phyloP scores from a whole-genome alignment of 2,329 filamentous ascomycete genomes.

The Trichoderma arundinaceum region DNA sequence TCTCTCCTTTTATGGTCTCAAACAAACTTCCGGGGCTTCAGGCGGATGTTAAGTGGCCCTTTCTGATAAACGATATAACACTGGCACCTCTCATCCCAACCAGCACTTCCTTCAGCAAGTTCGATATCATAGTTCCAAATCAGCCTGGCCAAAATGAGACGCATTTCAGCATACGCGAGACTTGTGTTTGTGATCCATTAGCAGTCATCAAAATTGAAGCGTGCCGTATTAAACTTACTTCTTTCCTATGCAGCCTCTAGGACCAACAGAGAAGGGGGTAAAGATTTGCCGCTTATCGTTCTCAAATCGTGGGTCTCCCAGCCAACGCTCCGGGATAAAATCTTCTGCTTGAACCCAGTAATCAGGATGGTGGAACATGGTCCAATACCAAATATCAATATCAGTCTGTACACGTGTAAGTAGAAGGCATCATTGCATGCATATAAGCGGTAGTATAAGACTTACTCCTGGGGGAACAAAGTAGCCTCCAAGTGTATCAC shows the following conservation, averaged over 20 bases:
- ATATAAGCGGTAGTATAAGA: background rate
- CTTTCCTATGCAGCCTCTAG: slow-evolving; percentile 43
- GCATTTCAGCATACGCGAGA: slow-evolving; percentile 43
- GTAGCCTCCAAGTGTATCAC: slow-evolving; percentile 41
- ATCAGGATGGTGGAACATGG: slow-evolving; percentile 42
- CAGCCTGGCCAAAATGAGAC: slow-evolving; percentile 38
- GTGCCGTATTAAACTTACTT: slow-evolving; percentile 36
- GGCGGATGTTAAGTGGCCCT: slow-evolving; percentile 8
- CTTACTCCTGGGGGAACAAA: slow-evolving; percentile 44
- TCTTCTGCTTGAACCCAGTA: slow-evolving; percentile 43
- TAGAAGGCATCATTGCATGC: background rate
- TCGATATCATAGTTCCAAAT: slow-evolving; percentile 41
- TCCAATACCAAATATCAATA: slow-evolving; percentile 47
- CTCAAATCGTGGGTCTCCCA: slow-evolving; percentile 36
- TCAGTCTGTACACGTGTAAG: slow-evolving; percentile 30
- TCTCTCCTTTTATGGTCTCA: too few relatives aligned
- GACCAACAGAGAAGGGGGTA: slow-evolving; percentile 42
- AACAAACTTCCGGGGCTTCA: slow-evolving; percentile 9
- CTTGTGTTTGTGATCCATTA: slow-evolving; percentile 31
- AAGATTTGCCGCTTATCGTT: slow-evolving; percentile 38
- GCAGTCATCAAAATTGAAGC: background rate
- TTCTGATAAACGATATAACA: slow-evolving; percentile 29
- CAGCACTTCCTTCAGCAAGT: slow-evolving; percentile 33
- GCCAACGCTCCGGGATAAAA: slow-evolving; percentile 49
- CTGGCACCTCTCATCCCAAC: slow-evolving; percentile 24